Percentiles rank a stretch among this genome's conserved stretches.
These are phyloP conservation scores for Diplodia corticola DNA, from an alignment of 2,329 filamentous ascomycete genomes.

Conservation along the genomic window DNA sequence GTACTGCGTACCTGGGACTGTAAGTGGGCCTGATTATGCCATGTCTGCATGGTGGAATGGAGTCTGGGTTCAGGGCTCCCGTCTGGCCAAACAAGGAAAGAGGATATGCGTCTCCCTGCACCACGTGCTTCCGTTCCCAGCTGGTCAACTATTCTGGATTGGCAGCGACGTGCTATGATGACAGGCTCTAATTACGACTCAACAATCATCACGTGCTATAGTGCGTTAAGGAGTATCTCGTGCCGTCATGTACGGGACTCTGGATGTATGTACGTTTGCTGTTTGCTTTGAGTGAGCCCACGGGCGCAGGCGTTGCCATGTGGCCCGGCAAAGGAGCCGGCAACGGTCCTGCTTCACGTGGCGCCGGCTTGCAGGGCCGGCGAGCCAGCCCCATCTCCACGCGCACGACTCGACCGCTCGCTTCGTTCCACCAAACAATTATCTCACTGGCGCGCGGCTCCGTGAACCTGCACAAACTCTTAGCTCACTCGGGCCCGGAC, in stretches of 20 bases:
- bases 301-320: neutral
- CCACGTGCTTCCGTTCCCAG: neutral
- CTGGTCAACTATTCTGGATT: neutral
- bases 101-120: neutral
- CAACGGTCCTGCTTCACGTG: conserved; percentile 4
- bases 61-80: neutral
- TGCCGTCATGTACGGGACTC: neutral
- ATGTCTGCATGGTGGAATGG: neutral
- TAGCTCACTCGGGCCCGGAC: conserved; percentile 14
- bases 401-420: conserved; percentile 12
- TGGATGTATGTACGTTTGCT: neutral
- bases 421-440: conserved; percentile 20
- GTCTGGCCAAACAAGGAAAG: neutral
- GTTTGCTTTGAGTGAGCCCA: neutral
- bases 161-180: neutral
- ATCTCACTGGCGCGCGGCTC: conserved; percentile 16
- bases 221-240: neutral
- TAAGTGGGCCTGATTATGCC: neutral
- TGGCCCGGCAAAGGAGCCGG: neutral
- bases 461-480: neutral
- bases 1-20: neutral
- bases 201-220: neutral
- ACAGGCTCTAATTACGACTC: neutral
- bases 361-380: conserved; percentile 4
- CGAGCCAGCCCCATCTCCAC: conserved; percentile 14